phyloP scores from a whole-genome alignment of 257 asterid species.

The Mentha longifolia region DNA sequence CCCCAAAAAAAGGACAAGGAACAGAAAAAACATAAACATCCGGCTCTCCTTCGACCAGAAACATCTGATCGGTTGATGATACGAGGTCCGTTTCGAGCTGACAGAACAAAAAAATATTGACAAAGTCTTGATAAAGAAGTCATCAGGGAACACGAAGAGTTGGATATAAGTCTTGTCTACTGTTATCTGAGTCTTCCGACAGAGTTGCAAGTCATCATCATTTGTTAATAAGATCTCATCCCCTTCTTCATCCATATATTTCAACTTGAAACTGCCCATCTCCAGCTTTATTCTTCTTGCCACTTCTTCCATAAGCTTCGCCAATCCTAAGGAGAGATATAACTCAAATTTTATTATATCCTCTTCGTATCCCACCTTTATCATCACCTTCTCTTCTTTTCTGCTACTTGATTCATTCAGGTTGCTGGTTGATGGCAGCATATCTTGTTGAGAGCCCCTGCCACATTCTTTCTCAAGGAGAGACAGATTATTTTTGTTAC shows the following conservation, averaged over 20 bases:
- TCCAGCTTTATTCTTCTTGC: conserved; percentile 21
- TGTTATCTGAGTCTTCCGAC: conserved; percentile 1
- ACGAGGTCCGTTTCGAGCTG: too few species aligned
- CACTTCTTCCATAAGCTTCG: conserved; percentile 27
- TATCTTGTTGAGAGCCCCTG: too few species aligned
- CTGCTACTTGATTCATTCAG: too few species aligned
- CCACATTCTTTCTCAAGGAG: neutral
- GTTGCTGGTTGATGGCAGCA: neutral
- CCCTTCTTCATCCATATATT: conserved; percentile 33
- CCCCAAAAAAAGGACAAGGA: too few species aligned
- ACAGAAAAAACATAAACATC: too few species aligned
- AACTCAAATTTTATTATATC: conserved; percentile 25
- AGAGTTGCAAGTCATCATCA: conserved; percentile 29
- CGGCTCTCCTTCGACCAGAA: too few species aligned
- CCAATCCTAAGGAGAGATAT: conserved; percentile 9
- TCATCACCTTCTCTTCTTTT: neutral
- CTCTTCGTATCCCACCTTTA: conserved; percentile 29
- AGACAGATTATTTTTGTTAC: neutral
- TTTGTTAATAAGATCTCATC: conserved; percentile 19
- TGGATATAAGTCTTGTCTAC: too few species aligned
- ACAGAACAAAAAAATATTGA: too few species aligned
- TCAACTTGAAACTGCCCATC: conserved; percentile 26
- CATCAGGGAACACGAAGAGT: too few species aligned
- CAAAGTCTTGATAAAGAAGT: too few species aligned
- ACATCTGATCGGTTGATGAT: too few species aligned